These are phyloP conservation scores for Chytridium lagenaria DNA, from an alignment of 371 early-diverging fungal species.

Conservation along the genomic window DNA sequence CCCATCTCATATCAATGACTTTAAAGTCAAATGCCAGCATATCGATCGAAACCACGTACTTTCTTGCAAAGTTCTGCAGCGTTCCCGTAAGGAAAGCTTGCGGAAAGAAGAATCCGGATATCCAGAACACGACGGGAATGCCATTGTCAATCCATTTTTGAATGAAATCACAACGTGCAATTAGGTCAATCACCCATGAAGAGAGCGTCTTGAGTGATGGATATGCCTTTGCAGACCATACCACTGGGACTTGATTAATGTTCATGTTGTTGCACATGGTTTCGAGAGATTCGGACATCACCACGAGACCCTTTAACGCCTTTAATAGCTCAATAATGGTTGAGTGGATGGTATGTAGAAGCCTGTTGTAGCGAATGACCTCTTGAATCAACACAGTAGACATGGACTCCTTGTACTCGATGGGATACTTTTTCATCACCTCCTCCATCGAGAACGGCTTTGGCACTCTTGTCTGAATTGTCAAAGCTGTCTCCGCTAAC, in stretches of 20 bases:
- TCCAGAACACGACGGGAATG: conserved; percentile 63
- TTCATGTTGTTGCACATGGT: conserved; percentile 59
- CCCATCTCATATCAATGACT: conserved; percentile 55
- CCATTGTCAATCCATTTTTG: conserved; percentile 63
- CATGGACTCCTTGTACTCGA: conserved; percentile 63
- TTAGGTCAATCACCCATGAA: conserved; percentile 59
- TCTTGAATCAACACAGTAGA: conserved; percentile 66
- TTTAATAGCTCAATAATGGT: conserved; percentile 57
- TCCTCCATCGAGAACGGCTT: conserved; percentile 54
- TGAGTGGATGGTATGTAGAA: conserved; percentile 53
- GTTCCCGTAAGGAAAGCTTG: conserved; percentile 66
- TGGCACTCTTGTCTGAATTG: conserved; percentile 53
- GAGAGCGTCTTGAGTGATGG: conserved; percentile 65
- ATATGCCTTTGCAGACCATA: conserved; percentile 62
- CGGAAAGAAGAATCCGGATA: conserved; percentile 66
- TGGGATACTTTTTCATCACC: conserved; percentile 57
- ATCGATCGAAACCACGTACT: conserved; percentile 62
- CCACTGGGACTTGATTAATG: conserved; percentile 59
- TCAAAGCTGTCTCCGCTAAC: conserved; percentile 50
- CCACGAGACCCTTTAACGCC: conserved; percentile 61
- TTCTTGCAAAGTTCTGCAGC: conserved; percentile 62
- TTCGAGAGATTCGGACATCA: conserved; percentile 64
- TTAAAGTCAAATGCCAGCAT: conserved; percentile 58
- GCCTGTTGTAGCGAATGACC: conserved; percentile 63
- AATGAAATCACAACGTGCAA: conserved; percentile 58